phyloP scores from a whole-genome alignment of 768 basidiomycete genomes.

The Termitomyces heimii region DNA sequence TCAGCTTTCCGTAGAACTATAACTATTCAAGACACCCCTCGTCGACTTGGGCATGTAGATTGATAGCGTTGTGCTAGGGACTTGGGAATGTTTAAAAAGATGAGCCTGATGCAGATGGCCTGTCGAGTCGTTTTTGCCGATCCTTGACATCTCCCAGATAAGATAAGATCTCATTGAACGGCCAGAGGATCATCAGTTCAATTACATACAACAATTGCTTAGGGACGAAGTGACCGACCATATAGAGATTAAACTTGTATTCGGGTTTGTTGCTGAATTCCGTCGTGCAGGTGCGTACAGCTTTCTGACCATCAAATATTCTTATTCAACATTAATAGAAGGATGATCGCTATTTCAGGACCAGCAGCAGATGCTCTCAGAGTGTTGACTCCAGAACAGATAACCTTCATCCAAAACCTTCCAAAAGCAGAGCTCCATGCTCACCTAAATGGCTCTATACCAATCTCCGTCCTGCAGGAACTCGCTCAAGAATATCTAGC shows the following conservation, averaged over 20 bases:
- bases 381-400: constrained; percentile 44
- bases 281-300: background rate
- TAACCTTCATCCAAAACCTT: constrained; percentile 53
- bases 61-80: background rate
- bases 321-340: background rate
- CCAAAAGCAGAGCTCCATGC: constrained; percentile 87
- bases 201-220: background rate
- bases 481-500: constrained; percentile 43
- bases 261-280: background rate
- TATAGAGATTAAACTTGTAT: background rate
- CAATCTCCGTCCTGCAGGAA: constrained; percentile 52
- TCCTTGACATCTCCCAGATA: background rate
- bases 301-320: background rate
- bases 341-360: constrained; percentile 25
- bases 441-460: constrained; percentile 82
- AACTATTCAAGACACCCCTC: background rate
- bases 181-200: too few relatives aligned
- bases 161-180: background rate
- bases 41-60: background rate
- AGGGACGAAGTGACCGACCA: background rate
- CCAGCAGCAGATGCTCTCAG: constrained; percentile 46
- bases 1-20: background rate
- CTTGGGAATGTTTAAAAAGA: background rate
- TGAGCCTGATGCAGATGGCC: background rate
- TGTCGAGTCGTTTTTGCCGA: too few relatives aligned